Base-by-base conservation (phyloP, 371 early-diverging fungal genomes). In the Chytridiales sp. region DNA sequence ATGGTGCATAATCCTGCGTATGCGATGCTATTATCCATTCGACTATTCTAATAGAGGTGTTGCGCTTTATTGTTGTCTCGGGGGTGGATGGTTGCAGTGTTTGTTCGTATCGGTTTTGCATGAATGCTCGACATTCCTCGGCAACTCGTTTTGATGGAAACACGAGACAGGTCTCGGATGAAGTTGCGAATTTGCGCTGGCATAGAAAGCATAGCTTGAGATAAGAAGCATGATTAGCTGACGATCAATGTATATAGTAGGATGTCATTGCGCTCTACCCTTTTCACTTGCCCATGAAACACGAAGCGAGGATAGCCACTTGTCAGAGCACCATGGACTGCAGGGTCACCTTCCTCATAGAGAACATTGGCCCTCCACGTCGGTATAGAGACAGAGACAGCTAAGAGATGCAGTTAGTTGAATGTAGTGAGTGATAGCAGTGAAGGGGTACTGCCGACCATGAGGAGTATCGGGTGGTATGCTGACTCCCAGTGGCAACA, bases 251-350 rank as follows among this genome's bases (percentile, higher is more conserved):
- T 21, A 24, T 6, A 26, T 51, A 5, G 31, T 21, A 9, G 42
- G 46, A 26, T n/a, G 24, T n/a, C 19, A 6, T n/a, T 29, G 30
- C 13, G 47, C 9, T 6, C 69, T 76, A 90, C 85, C 80, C 87
- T 76, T 64, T 87, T 83, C 61, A 90, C 84, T 32, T 73, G 62
- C 11, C 81, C 82, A 66, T 74, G 75, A 67, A 90, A 86, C 62
- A 94, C 92, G 79, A 97, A 95, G 29, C 97, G 88, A 21, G 97
- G 97, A 70, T 97, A 97, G 1, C 96, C 97, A 34, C 83, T 78
- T 21, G 56, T 58, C 32, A 70, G 52, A 3, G 41, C 56, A 5
- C 60, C 27, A 22, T 59, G 76, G n/a, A 93, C 89, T 9, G 81
- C 73, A 2, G 85, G 81, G 41, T 83, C 81, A 13, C 86, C 93